Evolutionary conservation across 225 moss, liverwort and hornwort species (phyloP), one percentile per base, ranked within the genome.

Genomic region (Bryoerythrophyllum caledonicum): DNA sequence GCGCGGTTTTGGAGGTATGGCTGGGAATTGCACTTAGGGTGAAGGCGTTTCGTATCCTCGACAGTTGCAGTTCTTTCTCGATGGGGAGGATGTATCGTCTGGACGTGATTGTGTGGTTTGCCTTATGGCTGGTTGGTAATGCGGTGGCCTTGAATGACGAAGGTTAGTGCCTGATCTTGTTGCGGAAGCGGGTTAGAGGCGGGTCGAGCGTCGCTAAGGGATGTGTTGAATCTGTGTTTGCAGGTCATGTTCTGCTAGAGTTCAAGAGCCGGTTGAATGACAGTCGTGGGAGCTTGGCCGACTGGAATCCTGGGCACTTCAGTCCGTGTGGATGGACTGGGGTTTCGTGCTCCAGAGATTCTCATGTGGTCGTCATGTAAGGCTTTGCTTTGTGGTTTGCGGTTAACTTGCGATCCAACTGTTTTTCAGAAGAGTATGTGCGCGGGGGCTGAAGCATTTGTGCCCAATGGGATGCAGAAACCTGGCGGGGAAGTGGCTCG

Each of bases 281-380:
- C 41, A 62, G 38, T 16, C 69, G 74, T 35, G 74, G 67, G 25
- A 67, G 77, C 21, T 63, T 87, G 70, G 56, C 70, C 15, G 67
- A 79, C 74, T 84, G 87, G 87, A 71, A 74, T 62, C 60, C 73
- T 1, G 67, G 58, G 11, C 60, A 87, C 24, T 25, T 61, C 6
- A 74, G 58, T 66, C 87, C 87, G 43, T 87, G 87, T 68, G 8
- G 27, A 57, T 87, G 87, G 87, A 63, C 41, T 57, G 87, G 84
- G 38, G 71, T 87, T 13, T 66, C 79, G 6, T 87, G 87, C 67
- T 87, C 84, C 48, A 35, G 79, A 25, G 72, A 68, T 26, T 73
- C 27, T 24, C 74, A 19, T 12, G 81, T 87, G 26, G 19, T 67
- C 24, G 43, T 79, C 41, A 87, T 87, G 87, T 87, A 44, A 76